Conservation (phyloP, 441 rosid genomes). For the Cnidoscolus chayamansa region DNA sequence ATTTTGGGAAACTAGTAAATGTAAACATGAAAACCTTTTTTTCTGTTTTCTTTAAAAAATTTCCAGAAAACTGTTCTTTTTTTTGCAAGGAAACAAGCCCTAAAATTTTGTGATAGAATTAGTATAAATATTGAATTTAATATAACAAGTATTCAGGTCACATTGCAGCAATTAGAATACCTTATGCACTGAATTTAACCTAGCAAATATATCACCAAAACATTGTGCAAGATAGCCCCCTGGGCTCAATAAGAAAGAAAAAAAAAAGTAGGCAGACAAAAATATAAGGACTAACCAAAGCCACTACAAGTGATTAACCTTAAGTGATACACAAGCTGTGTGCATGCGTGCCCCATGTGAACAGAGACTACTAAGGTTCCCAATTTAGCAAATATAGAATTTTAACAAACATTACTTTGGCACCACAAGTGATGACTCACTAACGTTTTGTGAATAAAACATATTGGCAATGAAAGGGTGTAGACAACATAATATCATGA, state of each 20-base stretch:
- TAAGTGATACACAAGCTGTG: neutral
- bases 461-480: neutral
- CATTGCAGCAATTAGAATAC: neutral
- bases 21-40: too few relatives aligned
- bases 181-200: neutral
- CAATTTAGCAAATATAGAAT: neutral
- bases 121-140: too few relatives aligned
- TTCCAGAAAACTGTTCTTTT: too few relatives aligned
- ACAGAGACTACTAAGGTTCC: neutral
- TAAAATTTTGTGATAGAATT: neutral
- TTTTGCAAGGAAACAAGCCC: neutral
- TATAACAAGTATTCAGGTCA: neutral
- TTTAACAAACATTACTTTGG: neutral
- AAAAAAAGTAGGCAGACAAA: neutral
- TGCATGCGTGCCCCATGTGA: neutral
- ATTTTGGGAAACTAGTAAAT: too few relatives aligned
- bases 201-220: neutral
- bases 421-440: neutral
- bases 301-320: neutral
- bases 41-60: too few relatives aligned
- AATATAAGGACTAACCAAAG: neutral
- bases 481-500: neutral
- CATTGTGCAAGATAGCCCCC: neutral
- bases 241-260: neutral
- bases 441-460: neutral